Conservation (phyloP, 1,284 basidiomycete species). For the Ustilago shanxiensis region DNA sequence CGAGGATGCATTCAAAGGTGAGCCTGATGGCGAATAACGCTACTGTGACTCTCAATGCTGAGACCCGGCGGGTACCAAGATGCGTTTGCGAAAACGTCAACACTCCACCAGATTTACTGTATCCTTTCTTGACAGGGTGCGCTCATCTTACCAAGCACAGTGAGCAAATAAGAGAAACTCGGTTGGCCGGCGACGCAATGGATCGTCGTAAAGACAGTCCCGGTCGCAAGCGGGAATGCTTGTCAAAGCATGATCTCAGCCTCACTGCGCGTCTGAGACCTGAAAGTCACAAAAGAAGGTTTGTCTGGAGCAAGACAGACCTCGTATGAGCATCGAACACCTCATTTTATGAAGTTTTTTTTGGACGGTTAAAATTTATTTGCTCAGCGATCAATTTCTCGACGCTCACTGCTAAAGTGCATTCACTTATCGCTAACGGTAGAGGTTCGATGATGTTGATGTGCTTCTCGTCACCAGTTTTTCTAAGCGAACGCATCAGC, state of each 20-base stretch:
- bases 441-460: constrained; percentile 31
- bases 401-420: constrained; percentile 9
- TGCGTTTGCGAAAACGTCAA: neutral
- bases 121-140: neutral
- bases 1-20: neutral
- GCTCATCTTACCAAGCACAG: neutral
- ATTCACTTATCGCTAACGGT: neutral
- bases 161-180: neutral
- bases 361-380: neutral
- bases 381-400: constrained; percentile 2
- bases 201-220: constrained; percentile 1
- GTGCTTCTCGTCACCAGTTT: constrained; percentile 11
- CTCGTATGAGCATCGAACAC: neutral
- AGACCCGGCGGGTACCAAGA: constrained; percentile 1
- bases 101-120: no score
- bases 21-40: neutral
- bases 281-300: neutral
- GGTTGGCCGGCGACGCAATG: neutral
- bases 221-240: neutral
- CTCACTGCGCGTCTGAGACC: no score
- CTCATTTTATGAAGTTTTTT: neutral
- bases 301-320: neutral
- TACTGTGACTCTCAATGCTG: neutral
- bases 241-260: no score
- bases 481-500: constrained; percentile 38